Base-by-base conservation (phyloP, 208 protist species). In the Trichomonas gallinae region DNA sequence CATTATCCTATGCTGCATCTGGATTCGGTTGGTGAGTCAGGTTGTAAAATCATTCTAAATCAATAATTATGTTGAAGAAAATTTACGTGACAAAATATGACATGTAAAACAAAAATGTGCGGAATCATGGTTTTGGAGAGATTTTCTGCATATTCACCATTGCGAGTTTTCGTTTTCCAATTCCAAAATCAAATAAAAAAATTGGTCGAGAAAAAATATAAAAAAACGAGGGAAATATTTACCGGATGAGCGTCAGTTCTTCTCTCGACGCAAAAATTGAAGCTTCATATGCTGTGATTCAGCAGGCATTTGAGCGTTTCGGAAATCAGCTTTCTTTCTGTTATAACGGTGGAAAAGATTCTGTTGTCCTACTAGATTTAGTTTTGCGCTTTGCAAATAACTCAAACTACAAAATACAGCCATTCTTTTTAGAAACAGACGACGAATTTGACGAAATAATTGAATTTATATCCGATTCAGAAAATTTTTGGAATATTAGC, bases 271-370 rank as follows among this genome's bases (percentile, higher is more conserved):
- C 58, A n/a, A 72, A 72, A 72, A 72, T 72, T 21, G 21, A n/a
- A 72, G 11, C 58, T 31, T 17, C 58, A n/a, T n/a, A 72, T n/a
- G 8, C 58, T 3, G 21, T 72, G 21, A 72, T 72, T 21, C 11
- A 72, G 26, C 21, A 72, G 26, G 58, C 58, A 2, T 72, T 72
- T 21, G 58, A 72, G 26, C 11, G 58, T n/a, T 72, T n/a, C 26
- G 11, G 21, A 72, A n/a, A 72, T 72, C 11, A 72, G 58, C 58
- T 48, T 38, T 42, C 44, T 9, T 34, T 93, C 9, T 93, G 87
- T 51, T 93, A 48, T 40, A 93, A 93, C 31, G 87, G 87, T 17
- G 87, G 87, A 93, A 93, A 93, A 93, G 87, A 93, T 40, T 34
- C 87, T 6, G 36, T 40, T 51, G 87, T 93, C 0, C 87, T 93